Conservation (phyloP, 2,329 filamentous ascomycete genomes). For the Torrubiella hemipterigena region DNA sequence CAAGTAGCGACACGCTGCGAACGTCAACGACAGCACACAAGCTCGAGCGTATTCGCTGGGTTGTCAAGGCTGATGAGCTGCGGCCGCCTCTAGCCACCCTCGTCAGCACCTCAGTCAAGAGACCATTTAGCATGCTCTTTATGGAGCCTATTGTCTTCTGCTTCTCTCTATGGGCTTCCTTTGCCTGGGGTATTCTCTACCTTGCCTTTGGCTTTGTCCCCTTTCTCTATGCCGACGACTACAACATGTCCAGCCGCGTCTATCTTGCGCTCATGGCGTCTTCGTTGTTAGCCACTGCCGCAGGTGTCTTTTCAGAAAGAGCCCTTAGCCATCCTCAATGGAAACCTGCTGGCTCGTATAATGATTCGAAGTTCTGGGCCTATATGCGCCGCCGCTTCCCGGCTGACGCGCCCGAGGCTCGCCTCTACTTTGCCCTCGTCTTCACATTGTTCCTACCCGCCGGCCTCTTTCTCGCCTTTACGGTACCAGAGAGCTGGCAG, state of each 20-base stretch:
- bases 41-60: constrained; percentile 57
- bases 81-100: constrained; percentile 55
- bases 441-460: constrained; percentile 63
- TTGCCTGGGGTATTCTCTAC: constrained; percentile 83
- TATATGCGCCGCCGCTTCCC: constrained; percentile 34
- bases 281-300: constrained; percentile 49
- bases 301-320: constrained; percentile 64
- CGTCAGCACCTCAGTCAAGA: constrained; percentile 60
- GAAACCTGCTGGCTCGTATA: constrained; percentile 13
- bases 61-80: constrained; percentile 68
- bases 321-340: constrained; percentile 36
- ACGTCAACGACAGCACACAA: background rate
- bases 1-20: background rate
- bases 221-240: constrained; percentile 57
- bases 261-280: constrained; percentile 65
- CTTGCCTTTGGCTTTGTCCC: constrained; percentile 73
- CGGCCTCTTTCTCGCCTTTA: constrained; percentile 50
- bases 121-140: constrained; percentile 66
- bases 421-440: constrained; percentile 75
- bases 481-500: constrained; percentile 12
- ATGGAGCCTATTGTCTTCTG: constrained; percentile 73
- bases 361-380: constrained; percentile 26
- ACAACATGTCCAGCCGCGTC: constrained; percentile 56
- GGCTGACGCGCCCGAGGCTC: constrained; percentile 54
- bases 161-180: constrained; percentile 83